phyloP scores from a whole-genome alignment of 257 asterid genomes.

The Salvia rosmarinus region DNA sequence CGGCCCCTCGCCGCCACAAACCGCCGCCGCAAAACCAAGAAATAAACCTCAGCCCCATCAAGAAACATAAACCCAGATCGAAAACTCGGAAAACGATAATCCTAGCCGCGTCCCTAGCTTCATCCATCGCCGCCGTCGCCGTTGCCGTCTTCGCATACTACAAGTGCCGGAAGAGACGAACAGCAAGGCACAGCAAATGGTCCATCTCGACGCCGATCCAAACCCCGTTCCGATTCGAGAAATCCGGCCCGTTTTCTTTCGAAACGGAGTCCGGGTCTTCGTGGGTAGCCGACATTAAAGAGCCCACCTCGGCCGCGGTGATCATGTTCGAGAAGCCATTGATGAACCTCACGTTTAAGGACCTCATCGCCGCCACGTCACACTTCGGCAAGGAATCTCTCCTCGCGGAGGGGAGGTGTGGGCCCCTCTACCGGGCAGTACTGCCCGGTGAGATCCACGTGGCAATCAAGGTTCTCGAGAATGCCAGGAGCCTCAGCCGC shows the following conservation, averaged over 20 bases:
- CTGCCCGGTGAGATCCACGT: constrained; percentile 94
- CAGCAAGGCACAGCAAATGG: constrained; percentile 66
- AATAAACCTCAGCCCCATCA: constrained; percentile 5
- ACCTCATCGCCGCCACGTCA: constrained; percentile 84
- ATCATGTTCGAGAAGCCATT: constrained; percentile 96
- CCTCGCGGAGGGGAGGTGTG: constrained; percentile 81
- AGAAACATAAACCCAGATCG: constrained; percentile 36
- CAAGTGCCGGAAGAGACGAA: constrained; percentile 54
- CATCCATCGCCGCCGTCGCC: constrained; percentile 38
- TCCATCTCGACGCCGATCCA: constrained; percentile 81
- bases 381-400: constrained; percentile 91
- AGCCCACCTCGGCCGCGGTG: constrained; percentile 86
- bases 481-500: constrained; percentile 54
- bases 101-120: constrained; percentile 42
- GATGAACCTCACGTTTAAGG: constrained; percentile 91
- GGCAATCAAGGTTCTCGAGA: constrained; percentile 90
- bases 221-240: constrained; percentile 64
- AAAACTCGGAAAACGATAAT: constrained; percentile 36
- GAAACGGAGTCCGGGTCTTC: constrained; percentile 94
- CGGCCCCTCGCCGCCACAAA: constrained; percentile 35
- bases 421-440: constrained; percentile 92
- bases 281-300: constrained; percentile 90
- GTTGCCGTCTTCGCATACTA: constrained; percentile 31
- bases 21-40: constrained; percentile 38
- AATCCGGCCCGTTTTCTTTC: constrained; percentile 89